These are phyloP conservation scores for Lentinula aciculospora DNA, from an alignment of 768 basidiomycete genomes.

Conservation along the genomic window DNA sequence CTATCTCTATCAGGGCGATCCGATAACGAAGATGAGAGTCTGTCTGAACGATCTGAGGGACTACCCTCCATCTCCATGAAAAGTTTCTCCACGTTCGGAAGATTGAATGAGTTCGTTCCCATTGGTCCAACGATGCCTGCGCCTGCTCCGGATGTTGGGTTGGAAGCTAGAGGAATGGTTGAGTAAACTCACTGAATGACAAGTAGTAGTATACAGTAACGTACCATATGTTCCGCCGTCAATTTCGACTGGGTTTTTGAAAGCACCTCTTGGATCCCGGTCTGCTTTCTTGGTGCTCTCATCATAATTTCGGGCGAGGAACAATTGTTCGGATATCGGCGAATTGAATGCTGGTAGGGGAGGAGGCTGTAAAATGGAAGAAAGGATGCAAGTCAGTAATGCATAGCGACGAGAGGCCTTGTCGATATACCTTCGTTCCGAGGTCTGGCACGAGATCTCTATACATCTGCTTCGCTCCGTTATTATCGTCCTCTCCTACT, in stretches of 20 bases:
- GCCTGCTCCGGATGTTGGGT: neutral
- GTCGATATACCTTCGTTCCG: slow-evolving; percentile 56
- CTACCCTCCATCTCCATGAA: slow-evolving; percentile 84
- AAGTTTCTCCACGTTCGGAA: slow-evolving; percentile 86
- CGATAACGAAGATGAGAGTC: slow-evolving; percentile 18
- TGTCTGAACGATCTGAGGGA: slow-evolving; percentile 13
- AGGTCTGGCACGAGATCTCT: slow-evolving; percentile 69
- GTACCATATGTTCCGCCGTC: slow-evolving; percentile 29
- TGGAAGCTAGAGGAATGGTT: neutral
- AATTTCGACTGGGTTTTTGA: slow-evolving; percentile 70
- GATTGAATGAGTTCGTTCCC: slow-evolving; percentile 76
- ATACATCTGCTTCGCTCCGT: slow-evolving; percentile 66
- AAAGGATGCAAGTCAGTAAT: neutral
- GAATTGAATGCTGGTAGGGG: slow-evolving; percentile 73
- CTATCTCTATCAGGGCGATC: neutral
- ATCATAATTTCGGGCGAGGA: slow-evolving; percentile 89
- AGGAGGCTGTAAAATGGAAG: slow-evolving; percentile 37
- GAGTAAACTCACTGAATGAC: neutral
- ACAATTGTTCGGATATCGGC: slow-evolving; percentile 83
- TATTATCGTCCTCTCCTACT: slow-evolving; percentile 27
- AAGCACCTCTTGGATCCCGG: slow-evolving; percentile 82
- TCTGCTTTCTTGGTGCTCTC: slow-evolving; percentile 76
- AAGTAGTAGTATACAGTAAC: neutral
- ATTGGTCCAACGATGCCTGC: slow-evolving; percentile 92
- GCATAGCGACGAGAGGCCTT: slow-evolving; percentile 5